Evolutionary conservation across 805 yeast species (phyloP).

Genomic region (Nakazawaea wyomingensis): DNA sequence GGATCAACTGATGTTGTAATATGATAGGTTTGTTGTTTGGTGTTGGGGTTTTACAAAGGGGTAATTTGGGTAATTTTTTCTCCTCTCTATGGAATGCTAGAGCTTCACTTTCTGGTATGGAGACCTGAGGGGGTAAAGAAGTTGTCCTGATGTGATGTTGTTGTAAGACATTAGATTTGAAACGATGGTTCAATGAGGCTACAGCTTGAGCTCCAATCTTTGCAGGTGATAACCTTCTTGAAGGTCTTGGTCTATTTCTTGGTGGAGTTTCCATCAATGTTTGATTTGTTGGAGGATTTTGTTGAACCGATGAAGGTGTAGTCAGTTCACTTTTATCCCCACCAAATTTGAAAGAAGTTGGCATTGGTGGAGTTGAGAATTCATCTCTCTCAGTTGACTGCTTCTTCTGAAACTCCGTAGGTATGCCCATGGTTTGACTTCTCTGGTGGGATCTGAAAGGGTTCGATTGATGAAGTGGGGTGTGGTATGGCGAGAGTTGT

Average conservation of each 20-base stretch:
- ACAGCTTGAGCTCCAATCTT: slow-evolving; percentile 71
- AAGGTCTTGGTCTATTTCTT: neutral
- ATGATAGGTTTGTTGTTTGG: slow-evolving; percentile 27
- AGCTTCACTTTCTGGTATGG: slow-evolving; percentile 26
- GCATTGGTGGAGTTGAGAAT: slow-evolving; percentile 27
- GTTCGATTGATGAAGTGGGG: slow-evolving; percentile 1
- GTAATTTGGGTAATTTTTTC: slow-evolving; percentile 15
- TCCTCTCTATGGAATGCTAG: slow-evolving; percentile 21
- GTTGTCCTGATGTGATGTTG: slow-evolving; percentile 30
- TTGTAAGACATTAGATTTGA: neutral
- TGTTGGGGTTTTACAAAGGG: slow-evolving; percentile 33
- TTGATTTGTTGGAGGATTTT: slow-evolving; percentile 8
- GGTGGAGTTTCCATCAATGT: slow-evolving; percentile 13
- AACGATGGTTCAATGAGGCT: slow-evolving; percentile 33
- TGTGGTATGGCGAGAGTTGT: neutral
- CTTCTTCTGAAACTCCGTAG: slow-evolving; percentile 12
- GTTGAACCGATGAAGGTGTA: slow-evolving; percentile 24
- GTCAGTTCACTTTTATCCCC: slow-evolving; percentile 6
- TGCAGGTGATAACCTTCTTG: slow-evolving; percentile 59
- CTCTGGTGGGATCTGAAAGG: slow-evolving; percentile 9
- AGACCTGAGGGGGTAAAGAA: slow-evolving; percentile 34
- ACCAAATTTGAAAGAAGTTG: slow-evolving; percentile 27
- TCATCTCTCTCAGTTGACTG: neutral
- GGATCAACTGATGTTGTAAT: slow-evolving; percentile 41
- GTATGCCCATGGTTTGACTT: slow-evolving; percentile 13